Evolutionary conservation across 345 rosid species (phyloP).

Genomic region (Populus tremula): DNA sequence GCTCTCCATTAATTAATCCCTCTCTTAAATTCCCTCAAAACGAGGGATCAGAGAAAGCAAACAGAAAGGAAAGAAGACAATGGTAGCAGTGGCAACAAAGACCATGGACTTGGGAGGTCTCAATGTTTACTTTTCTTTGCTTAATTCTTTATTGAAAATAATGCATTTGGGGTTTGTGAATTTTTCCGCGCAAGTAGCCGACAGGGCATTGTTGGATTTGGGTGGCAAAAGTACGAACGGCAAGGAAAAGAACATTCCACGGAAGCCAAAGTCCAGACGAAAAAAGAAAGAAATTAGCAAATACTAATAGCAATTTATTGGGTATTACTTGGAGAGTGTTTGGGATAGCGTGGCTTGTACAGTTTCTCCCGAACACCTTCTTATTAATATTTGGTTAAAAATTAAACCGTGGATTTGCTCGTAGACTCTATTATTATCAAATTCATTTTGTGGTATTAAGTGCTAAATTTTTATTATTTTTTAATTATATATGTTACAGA

Average conservation of each 20-base stretch:
- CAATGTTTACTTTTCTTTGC: background rate
- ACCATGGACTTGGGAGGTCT: background rate
- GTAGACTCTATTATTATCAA: no score
- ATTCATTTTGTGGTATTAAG: no score
- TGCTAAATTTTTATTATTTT: no score
- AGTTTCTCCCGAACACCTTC: no score
- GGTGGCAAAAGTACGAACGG: slow-evolving; percentile 7
- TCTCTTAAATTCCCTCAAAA: slow-evolving; percentile 13
- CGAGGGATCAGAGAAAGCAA: slow-evolving; percentile 12
- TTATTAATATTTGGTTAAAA: no score
- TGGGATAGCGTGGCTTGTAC: no score
- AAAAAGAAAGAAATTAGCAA: background rate
- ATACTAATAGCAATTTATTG: no score
- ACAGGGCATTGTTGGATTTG: slow-evolving; percentile 10
- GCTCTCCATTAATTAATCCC: slow-evolving; percentile 56
- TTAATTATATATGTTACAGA: no score
- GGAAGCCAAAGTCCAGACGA: background rate
- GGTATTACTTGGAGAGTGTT: no score
- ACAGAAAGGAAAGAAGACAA: background rate
- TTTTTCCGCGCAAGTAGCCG: background rate
- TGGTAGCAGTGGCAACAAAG: background rate
- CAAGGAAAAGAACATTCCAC: background rate
- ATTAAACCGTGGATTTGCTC: no score
- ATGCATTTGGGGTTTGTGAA: background rate
- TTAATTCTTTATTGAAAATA: background rate